Percentiles rank a stretch among this genome's conserved stretches.
Conservation (phyloP, 2,329 filamentous ascomycete genomes). For the Monascus ruber region DNA sequence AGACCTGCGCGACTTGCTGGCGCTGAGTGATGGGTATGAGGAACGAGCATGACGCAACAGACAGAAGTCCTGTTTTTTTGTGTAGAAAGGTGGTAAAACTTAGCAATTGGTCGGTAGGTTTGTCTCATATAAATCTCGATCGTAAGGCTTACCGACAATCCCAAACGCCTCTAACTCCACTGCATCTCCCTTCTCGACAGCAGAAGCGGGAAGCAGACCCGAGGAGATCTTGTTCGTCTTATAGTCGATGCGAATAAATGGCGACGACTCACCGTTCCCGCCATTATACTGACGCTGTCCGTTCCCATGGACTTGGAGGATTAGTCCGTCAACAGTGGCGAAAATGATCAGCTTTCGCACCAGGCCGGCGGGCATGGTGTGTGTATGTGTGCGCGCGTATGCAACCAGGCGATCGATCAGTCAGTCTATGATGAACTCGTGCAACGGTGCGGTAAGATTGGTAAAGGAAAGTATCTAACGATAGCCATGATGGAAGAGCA, state of each 20-base stretch:
- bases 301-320: slow-evolving; percentile 61
- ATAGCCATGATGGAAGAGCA: too few relatives aligned
- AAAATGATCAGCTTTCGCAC: slow-evolving; percentile 70
- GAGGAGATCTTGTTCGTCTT: slow-evolving; percentile 43
- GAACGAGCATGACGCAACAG: slow-evolving; percentile 68
- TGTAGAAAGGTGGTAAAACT: too few relatives aligned
- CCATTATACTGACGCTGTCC: slow-evolving; percentile 29
- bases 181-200: slow-evolving; percentile 17
- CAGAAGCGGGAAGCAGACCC: slow-evolving; percentile 21
- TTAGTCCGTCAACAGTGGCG: slow-evolving; percentile 69
- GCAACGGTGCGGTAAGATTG: background rate
- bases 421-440: background rate
- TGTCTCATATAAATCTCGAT: background rate
- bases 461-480: too few relatives aligned
- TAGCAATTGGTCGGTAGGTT: too few relatives aligned
- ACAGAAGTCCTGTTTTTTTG: slow-evolving; percentile 58
- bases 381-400: background rate
- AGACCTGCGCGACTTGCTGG: slow-evolving; percentile 78
- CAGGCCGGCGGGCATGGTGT: slow-evolving; percentile 55
- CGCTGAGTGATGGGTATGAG: slow-evolving; percentile 78
- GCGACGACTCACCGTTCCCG: slow-evolving; percentile 40
- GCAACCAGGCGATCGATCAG: background rate
- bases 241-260: slow-evolving; percentile 59
- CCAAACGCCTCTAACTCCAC: slow-evolving; percentile 39
- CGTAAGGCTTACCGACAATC: slow-evolving; percentile 42